Conservation (phyloP, 306 rosid species). For the Fragaria iinumae region DNA sequence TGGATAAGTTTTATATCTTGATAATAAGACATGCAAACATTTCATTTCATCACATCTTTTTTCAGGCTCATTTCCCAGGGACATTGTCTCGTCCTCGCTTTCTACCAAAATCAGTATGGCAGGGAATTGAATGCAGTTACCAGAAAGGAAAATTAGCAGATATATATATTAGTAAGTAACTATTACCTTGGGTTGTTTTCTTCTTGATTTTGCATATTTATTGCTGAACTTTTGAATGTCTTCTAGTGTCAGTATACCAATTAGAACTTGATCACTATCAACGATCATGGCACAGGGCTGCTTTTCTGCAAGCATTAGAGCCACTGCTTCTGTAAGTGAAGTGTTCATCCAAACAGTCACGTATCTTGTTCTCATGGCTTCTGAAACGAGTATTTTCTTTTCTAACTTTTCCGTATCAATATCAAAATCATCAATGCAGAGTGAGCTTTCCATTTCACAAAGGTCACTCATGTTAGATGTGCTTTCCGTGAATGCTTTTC, state of each 20-base stretch:
- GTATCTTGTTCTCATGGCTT: constrained; percentile 89
- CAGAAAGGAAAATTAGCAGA: background rate
- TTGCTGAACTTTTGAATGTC: constrained; percentile 64
- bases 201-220: constrained; percentile 50
- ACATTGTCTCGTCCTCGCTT: background rate
- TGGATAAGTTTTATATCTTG: background rate
- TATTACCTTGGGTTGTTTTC: constrained; percentile 58
- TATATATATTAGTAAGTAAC: background rate
- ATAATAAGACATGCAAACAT: background rate
- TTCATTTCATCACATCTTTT: background rate
- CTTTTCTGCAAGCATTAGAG: constrained; percentile 83
- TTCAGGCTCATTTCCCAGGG: background rate
- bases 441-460: constrained; percentile 76
- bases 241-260: constrained; percentile 72
- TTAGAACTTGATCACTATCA: constrained; percentile 50
- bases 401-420: constrained; percentile 36
- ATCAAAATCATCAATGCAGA: constrained; percentile 50
- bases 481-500: constrained; percentile 33
- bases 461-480: constrained; percentile 40
- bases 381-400: constrained; percentile 61
- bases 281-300: constrained; percentile 87
- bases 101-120: background rate
- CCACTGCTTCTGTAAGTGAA: constrained; percentile 60
- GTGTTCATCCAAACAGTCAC: constrained; percentile 63
- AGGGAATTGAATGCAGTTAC: background rate